Evolutionary conservation across 148 eudicot genomes (phyloP), one percentile per base, ranked within the genome.

Genomic region (Rhododendron molle): DNA sequence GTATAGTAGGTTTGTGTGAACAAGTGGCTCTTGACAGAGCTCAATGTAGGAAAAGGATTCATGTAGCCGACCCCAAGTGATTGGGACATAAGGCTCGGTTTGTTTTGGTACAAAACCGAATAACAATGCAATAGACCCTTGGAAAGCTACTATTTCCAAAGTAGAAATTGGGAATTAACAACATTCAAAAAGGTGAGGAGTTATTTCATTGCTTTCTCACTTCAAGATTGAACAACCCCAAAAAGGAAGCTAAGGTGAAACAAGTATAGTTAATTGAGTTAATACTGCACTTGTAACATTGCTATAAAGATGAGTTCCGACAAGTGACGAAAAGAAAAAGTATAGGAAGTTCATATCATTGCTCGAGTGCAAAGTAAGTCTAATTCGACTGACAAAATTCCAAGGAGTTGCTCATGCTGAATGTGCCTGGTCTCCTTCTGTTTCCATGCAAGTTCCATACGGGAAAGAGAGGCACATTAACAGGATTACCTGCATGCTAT

Each of bases 401-500:
- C 13, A 2, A 10, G 50, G 50, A 47, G 50, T 47, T 47, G 50
- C 50, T 47, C 50, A 11, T 10, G 50, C 50, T 47, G 50, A 47
- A 47, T 47, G 50, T 8, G 50, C 50, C 0, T 10, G 12, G 50
- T 47, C 50, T 47, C 50, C 13, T 10, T 47, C 56, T 10, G 30
- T 52, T 49, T 40, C 28, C 72, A 40, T 49, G 28, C 40, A 54
- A 56, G 26, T 7, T 58, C n/a, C 1, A 54, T 43, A 54, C 30
- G 47, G 36, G 73, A 77, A 81, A 54, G 36, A 36, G 21, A 23
- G 52, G 50, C 54, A 20, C 73, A 78, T 38, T 20, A 15, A 36
- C 52, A 67, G 34, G 52, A 26, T 81, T 87, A 96, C 99, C 95
- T 97, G 99, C 99, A 95, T 84, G 99, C 98, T 83, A 97, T 92